phyloP scores from a whole-genome alignment of 805 yeast species.

The Lipomyces yamadae region DNA sequence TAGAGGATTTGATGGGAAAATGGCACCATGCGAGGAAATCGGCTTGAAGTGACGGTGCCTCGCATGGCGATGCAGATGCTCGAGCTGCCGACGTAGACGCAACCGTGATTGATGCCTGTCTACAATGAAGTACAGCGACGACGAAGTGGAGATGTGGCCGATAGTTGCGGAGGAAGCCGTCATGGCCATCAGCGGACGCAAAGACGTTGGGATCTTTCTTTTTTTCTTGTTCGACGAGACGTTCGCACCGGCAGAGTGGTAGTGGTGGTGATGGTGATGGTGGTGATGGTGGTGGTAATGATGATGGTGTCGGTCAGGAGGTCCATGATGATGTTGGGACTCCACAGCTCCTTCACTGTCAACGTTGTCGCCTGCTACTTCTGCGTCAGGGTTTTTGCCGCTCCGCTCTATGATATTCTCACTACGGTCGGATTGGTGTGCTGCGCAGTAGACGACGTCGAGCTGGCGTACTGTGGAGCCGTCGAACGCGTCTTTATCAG shows the following conservation, averaged over 20 bases:
- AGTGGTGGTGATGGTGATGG: constrained; percentile 12
- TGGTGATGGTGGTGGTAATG: constrained; percentile 22
- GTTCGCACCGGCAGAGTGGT: constrained; percentile 1
- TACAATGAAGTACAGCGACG: constrained; percentile 7
- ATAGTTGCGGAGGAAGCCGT: not conserved
- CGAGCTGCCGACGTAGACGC: constrained; percentile 7
- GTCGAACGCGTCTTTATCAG: not conserved
- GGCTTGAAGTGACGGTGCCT: constrained; percentile 9
- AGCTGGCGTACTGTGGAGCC: not conserved
- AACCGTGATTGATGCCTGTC: not conserved
- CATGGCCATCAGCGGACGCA: constrained; percentile 13
- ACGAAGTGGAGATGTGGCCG: constrained; percentile 11
- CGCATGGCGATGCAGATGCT: not conserved
- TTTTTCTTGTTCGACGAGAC: constrained; percentile 28
- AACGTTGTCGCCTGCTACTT: not conserved
- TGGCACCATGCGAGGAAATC: not conserved
- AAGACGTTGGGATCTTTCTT: constrained; percentile 29
- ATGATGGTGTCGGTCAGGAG: constrained; percentile 2
- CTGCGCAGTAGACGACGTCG: constrained; percentile 9
- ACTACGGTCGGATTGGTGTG: not conserved
- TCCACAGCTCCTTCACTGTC: not conserved
- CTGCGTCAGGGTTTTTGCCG: constrained; percentile 8
- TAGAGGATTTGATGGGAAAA: not conserved
- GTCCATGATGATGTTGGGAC: constrained; percentile 13
- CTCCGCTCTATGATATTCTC: not conserved